Evolutionary conservation across 2,329 filamentous ascomycete genomes (phyloP).

Genomic region (Scedosporium boydii): DNA sequence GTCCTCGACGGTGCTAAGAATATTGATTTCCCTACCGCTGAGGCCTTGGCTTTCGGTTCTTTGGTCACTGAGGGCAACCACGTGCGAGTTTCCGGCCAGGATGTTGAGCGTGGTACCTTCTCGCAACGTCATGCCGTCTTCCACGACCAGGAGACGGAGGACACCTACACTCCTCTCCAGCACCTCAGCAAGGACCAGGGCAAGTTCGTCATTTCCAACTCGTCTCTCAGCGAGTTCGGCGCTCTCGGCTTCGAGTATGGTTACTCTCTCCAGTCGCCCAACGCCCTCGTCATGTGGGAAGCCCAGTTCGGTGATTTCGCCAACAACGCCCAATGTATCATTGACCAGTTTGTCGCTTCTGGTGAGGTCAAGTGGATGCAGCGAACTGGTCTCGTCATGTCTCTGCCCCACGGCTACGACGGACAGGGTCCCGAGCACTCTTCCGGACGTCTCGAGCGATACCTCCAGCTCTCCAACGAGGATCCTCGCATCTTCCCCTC

Average conservation of each 20-base stretch:
- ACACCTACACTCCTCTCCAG: constrained; percentile 86
- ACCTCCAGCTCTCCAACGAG: constrained; percentile 94
- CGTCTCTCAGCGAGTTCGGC: constrained; percentile 62
- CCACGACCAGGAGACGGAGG: constrained; percentile 93
- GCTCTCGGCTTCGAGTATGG: constrained; percentile 96
- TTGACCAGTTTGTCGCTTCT: constrained; percentile 97
- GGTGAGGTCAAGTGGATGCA: constrained; percentile 99
- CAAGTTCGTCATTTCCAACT: constrained; percentile 95
- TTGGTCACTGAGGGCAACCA: constrained; percentile 91
- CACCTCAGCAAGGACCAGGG: constrained; percentile 84
- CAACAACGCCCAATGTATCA: constrained; percentile 98
- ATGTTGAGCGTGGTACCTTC: constrained; percentile 98
- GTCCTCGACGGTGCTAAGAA: constrained; percentile 75
- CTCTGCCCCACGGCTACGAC: constrained; percentile 93
- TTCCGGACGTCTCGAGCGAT: constrained; percentile 92
- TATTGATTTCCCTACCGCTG: constrained; percentile 96
- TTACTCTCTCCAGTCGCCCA: constrained; percentile 93
- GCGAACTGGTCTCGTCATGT: constrained; percentile 92
- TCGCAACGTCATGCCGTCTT: constrained; percentile 95
- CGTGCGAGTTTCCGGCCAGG: constrained; percentile 94
- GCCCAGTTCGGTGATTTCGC: constrained; percentile 99
- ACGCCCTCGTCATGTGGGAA: constrained; percentile 98
- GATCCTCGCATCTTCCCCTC: constrained; percentile 89
- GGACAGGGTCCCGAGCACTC: constrained; percentile 98
- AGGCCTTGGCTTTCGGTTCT: constrained; percentile 88